phyloP scores from a whole-genome alignment of 306 rosid genomes.

The Dalbergia oliveri region DNA sequence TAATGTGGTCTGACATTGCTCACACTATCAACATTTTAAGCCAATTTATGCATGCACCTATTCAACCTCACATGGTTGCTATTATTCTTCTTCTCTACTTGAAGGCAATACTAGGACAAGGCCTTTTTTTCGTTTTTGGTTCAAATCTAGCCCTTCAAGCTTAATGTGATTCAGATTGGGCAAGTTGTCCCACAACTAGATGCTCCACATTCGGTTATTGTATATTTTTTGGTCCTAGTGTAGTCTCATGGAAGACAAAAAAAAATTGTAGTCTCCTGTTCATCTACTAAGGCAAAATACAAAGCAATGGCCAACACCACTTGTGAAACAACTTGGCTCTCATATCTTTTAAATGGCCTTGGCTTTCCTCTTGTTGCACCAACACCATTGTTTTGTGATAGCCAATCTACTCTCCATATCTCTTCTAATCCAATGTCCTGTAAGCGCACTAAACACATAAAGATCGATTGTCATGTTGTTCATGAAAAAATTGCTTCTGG shows the following conservation, averaged over 20 bases:
- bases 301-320: neutral
- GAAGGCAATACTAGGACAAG: neutral
- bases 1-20: neutral
- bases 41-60: neutral
- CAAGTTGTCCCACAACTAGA: neutral
- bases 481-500: neutral
- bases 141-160: neutral
- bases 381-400: neutral
- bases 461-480: neutral
- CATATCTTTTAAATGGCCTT: neutral
- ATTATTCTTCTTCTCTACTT: neutral
- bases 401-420: neutral
- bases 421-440: neutral
- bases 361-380: neutral
- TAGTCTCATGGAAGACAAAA: neutral
- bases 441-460: neutral
- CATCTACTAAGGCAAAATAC: neutral
- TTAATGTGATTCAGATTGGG: neutral
- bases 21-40: constrained; percentile 1
- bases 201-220: neutral
- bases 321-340: constrained; percentile 1
- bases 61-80: constrained; percentile 7
- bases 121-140: neutral
- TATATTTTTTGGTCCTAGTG: neutral
- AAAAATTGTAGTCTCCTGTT: neutral